Conservation (phyloP, 2,329 filamentous ascomycete species). For the Neopestalotiopsis rosae region DNA sequence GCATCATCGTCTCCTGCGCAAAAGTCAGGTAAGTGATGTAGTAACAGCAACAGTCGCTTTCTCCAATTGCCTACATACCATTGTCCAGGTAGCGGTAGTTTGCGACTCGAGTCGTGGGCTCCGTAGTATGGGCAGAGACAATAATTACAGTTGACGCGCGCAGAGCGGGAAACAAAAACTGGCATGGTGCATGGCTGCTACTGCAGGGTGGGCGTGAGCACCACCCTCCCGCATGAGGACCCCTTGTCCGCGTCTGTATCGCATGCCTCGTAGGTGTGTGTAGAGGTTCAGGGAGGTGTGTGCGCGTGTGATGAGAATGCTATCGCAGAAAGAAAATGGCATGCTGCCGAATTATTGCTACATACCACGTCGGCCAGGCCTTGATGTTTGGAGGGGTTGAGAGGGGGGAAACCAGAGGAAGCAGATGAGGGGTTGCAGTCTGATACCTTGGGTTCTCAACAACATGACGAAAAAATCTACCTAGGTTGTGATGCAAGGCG, state of each 20-base stretch:
- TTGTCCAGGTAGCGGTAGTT: neutral
- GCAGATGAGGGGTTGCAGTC: constrained; percentile 5
- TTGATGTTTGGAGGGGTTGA: neutral
- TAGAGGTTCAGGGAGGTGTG: neutral
- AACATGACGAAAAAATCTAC: no score
- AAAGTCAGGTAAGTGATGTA: neutral
- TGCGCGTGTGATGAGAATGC: constrained; percentile 1
- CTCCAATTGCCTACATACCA: neutral
- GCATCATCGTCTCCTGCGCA: neutral
- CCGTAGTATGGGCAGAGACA: neutral
- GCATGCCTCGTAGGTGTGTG: constrained; percentile 7
- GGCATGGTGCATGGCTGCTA: constrained; percentile 5
- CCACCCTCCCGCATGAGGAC: constrained; percentile 9
- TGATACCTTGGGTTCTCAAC: neutral
- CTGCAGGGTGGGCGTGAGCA: constrained; percentile 17
- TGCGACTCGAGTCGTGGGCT: neutral
- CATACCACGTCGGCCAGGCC: neutral
- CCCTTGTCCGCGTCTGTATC: constrained; percentile 12
- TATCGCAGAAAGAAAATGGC: neutral
- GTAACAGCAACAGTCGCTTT: neutral
- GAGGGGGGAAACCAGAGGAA: neutral
- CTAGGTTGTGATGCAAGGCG: no score
- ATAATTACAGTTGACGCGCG: constrained; percentile 17
- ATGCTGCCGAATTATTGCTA: neutral
- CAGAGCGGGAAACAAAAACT: constrained; percentile 17